Percentiles rank a stretch among this genome's conserved stretches.
These are phyloP conservation scores for Umbelopsis isabellina DNA, from an alignment of 192 early-diverging fungal species.

Conservation along the genomic window DNA sequence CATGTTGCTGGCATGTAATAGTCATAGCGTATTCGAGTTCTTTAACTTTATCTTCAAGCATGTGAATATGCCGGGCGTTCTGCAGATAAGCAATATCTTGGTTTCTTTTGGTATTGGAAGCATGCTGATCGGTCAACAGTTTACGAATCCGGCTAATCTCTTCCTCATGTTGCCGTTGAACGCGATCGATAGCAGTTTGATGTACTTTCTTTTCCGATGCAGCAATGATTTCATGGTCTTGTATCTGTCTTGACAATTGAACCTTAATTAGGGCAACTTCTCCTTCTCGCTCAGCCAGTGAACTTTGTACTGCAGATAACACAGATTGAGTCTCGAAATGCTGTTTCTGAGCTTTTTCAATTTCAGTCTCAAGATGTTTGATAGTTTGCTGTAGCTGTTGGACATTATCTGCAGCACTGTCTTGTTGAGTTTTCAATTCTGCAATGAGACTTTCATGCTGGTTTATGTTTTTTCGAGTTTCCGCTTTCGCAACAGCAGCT, in stretches of 20 bases:
- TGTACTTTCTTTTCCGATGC: background rate
- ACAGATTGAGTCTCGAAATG: background rate
- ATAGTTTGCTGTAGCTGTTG: background rate
- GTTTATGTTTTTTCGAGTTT: background rate
- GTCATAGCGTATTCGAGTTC: conserved; percentile 14
- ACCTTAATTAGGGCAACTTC: conserved; percentile 4
- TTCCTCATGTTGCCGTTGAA: conserved; percentile 23
- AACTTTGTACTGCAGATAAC: conserved; percentile 16
- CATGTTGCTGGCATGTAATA: background rate
- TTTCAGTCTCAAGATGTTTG: background rate
- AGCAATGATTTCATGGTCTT: conserved; percentile 9
- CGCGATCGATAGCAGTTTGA: conserved; percentile 11
- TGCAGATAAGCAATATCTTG: conserved; percentile 23
- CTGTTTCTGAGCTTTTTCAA: conserved; percentile 10
- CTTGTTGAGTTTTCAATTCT: conserved; percentile 2
- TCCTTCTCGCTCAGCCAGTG: conserved; percentile 19
- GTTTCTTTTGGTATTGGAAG: conserved; percentile 1
- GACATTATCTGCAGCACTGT: background rate
- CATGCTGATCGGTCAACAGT: background rate
- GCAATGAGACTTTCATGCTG: background rate
- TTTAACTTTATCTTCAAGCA: conserved; percentile 21
- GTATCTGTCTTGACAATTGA: conserved; percentile 6
- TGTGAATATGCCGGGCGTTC: conserved; percentile 1
- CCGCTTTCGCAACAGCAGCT: conserved; percentile 20
- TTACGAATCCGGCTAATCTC: conserved; percentile 4